Conservation (phyloP, 768 basidiomycete genomes). For the Boletus pseudo-olivaceus region DNA sequence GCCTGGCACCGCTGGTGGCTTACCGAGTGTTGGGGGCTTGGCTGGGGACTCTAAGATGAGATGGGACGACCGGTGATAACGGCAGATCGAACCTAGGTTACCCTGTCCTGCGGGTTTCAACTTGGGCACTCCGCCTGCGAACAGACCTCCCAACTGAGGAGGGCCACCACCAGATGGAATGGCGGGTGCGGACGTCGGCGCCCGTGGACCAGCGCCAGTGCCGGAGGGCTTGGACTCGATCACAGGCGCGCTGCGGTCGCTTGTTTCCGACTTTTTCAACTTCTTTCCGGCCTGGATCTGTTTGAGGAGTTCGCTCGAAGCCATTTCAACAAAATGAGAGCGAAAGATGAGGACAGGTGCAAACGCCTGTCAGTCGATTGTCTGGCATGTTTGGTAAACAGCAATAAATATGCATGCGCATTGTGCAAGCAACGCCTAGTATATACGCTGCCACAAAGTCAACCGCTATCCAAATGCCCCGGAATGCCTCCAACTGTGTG, state of each 20-base stretch:
- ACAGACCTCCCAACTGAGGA: slow-evolving; percentile 79
- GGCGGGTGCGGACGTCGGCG: slow-evolving; percentile 17
- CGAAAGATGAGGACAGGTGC: neutral
- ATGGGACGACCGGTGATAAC: slow-evolving; percentile 2
- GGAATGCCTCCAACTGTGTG: neutral
- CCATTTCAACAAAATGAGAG: slow-evolving; percentile 43
- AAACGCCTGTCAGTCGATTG: neutral
- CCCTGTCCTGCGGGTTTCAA: slow-evolving; percentile 74
- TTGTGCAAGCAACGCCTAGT: too few species aligned
- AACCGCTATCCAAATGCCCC: neutral
- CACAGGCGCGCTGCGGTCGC: slow-evolving; percentile 72
- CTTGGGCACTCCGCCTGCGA: slow-evolving; percentile 91
- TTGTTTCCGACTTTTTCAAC: slow-evolving; percentile 79
- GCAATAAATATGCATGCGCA: slow-evolving; percentile 10
- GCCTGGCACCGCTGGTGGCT: slow-evolving; percentile 62
- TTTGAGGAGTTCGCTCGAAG: slow-evolving; percentile 69
- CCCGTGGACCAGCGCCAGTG: slow-evolving; percentile 34
- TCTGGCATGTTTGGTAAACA: slow-evolving; percentile 7
- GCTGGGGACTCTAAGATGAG: slow-evolving; percentile 35
- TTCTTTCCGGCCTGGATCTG: slow-evolving; percentile 81
- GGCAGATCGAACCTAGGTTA: slow-evolving; percentile 45
- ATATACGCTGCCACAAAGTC: neutral
- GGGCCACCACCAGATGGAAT: slow-evolving; percentile 44
- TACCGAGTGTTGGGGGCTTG: slow-evolving; percentile 61
- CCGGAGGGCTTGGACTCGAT: slow-evolving; percentile 50